A percentile compares a stretch with the other conserved stretches of the same genome.
Evolutionary conservation across 1,139 yeast genomes (phyloP).

Genomic region (Insectozyma bohioensis): DNA sequence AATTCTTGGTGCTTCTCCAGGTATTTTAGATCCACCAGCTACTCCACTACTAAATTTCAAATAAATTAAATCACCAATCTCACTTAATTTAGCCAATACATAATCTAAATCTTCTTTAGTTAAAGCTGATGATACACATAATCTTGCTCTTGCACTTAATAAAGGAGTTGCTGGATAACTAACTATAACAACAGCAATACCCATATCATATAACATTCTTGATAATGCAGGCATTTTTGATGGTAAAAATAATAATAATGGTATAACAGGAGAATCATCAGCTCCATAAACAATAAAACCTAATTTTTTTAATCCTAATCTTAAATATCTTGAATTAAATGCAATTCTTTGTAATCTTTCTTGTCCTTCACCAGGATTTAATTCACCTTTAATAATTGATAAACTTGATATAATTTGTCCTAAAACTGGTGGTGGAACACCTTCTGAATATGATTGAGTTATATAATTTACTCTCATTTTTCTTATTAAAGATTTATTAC

Average conservation of each 20-base stretch:
- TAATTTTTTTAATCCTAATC: constrained; percentile 84
- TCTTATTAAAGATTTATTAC: constrained; percentile 65
- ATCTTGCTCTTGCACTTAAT: constrained; percentile 84
- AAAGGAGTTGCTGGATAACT: constrained; percentile 98
- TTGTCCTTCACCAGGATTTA: constrained; percentile 90
- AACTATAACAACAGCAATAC: constrained; percentile 92
- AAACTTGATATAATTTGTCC: constrained; percentile 85
- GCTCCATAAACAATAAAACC: constrained; percentile 95
- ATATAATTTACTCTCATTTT: constrained; percentile 71
- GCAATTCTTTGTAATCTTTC: constrained; percentile 92
- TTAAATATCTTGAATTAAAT: constrained; percentile 88
- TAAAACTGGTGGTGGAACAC: constrained; percentile 86
- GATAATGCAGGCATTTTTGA: constrained; percentile 93
- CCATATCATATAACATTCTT: constrained; percentile 71
- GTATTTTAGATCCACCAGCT: constrained; percentile 62
- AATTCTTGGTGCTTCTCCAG: constrained; percentile 73
- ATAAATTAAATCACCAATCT: constrained; percentile 74
- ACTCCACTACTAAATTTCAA: constrained; percentile 78
- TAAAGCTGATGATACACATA: constrained; percentile 89
- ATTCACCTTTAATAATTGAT: constrained; percentile 72
- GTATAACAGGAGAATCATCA: constrained; percentile 96
- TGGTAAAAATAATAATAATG: constrained; percentile 82
- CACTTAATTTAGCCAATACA: constrained; percentile 68
- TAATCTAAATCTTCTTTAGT: constrained; percentile 92
- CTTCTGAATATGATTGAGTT: constrained; percentile 77